A percentile compares a stretch with the other conserved stretches of the same genome.
Conservation (phyloP, 139 green algal genomes). For the Tetradesmus lagerheimii region DNA sequence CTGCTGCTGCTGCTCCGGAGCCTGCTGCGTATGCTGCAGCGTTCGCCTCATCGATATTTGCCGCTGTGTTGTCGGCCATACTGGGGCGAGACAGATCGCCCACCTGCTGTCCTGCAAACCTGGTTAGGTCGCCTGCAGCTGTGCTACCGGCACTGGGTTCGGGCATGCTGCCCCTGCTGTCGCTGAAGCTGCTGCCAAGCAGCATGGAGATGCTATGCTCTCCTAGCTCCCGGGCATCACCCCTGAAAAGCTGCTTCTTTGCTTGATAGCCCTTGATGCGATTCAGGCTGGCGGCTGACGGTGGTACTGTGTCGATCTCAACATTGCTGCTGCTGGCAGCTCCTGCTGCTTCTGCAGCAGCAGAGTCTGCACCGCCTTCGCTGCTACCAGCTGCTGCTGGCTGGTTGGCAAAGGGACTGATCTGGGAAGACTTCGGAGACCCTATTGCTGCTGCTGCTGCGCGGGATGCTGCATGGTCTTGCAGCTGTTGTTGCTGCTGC, state of each 20-base stretch:
- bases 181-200: neutral
- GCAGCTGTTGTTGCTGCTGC: constrained; percentile 4
- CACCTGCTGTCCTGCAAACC: neutral
- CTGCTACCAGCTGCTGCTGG: neutral
- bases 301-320: neutral
- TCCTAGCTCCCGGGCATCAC: neutral
- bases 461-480: neutral
- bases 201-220: neutral
- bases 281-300: neutral
- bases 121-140: neutral
- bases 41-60: neutral
- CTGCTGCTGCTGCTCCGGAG: neutral
- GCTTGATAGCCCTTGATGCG: neutral
- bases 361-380: no score
- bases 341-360: neutral
- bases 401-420: neutral
- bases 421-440: neutral
- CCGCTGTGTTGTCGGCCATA: neutral
- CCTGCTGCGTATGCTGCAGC: neutral
- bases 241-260: constrained; percentile 32
- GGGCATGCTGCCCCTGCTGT: neutral
- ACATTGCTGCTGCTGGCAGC: neutral
- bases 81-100: neutral
- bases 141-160: neutral
- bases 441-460: neutral